Evolutionary conservation across 1,284 basidiomycete genomes (phyloP), one percentile per base, ranked within the genome.

Genomic region (Rhodotorula sp.): DNA sequence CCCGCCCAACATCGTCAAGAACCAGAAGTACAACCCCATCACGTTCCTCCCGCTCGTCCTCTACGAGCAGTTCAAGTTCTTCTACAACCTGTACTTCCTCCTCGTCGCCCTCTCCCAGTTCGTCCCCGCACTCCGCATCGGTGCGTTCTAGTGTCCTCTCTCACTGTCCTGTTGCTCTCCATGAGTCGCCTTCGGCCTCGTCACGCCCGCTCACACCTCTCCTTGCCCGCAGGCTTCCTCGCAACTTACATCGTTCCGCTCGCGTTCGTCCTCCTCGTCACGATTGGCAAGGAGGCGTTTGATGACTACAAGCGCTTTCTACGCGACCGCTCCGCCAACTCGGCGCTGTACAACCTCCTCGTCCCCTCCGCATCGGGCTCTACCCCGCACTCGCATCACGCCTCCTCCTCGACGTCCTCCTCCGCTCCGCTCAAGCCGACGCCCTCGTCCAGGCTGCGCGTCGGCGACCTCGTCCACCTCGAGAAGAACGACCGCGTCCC

Each of bases 51-150:
- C 96, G 0, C 87, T 97, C 73, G 95, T 99, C 56, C 89, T 99
- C 81, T 99, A 98, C 82, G 95, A 98, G 82, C 97, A 99, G 82
- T 99, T 99, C 90, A 99, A 98, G 83, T 98, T 97, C 86, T 99
- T 99, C 85, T 99, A 97, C 89, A 99, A 99, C 82, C 87, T 99
- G 22, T 99, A 99, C 83, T 99, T 99, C 81, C 87, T 99, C 8
- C 88, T 98, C 22, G 97, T 99, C 25, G 96, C 97, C 0, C 85
- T 99, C 8, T 94, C 91, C 41, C 96, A 99, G 81, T 97, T 99
- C 79, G 85, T 99, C 17, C 97, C 96, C 8, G 91, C 95, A 0
- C 86, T 99, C 75, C 96, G 94, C 84, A 99, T 97, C 71, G 94
- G 92, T 91, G 67, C 64, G 87, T 84, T 34, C 58, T 36, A 39